Percentiles rank a stretch among this genome's conserved stretches.
These are phyloP conservation scores for Aspergillus proliferans DNA, from an alignment of 2,329 filamentous ascomycete genomes.

Conservation along the genomic window DNA sequence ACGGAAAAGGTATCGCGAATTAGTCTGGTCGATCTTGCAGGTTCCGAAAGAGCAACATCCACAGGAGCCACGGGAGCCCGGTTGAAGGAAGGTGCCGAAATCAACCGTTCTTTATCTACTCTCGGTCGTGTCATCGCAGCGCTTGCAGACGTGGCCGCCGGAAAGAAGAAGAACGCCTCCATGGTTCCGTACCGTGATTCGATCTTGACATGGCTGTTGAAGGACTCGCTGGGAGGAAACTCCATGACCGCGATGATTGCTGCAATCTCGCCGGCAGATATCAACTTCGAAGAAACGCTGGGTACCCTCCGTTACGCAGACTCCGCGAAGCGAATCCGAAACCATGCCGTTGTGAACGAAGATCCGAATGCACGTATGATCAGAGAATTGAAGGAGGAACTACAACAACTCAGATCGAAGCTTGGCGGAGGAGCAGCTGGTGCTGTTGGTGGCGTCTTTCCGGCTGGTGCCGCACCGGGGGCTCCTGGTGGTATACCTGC, in stretches of 20 bases:
- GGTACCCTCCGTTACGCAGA: constrained; percentile 95
- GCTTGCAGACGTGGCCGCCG: constrained; percentile 79
- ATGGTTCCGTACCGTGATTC: constrained; percentile 97
- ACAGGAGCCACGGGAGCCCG: constrained; percentile 93
- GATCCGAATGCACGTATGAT: constrained; percentile 99
- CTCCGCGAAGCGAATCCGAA: constrained; percentile 98
- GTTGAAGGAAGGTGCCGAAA: constrained; percentile 95
- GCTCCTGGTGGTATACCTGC: constrained; percentile 46
- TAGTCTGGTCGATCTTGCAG: constrained; percentile 92
- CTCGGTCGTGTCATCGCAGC: constrained; percentile 96
- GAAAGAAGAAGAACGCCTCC: constrained; percentile 66
- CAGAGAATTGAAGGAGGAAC: constrained; percentile 89
- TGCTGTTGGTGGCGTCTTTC: constrained; percentile 37
- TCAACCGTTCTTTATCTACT: constrained; percentile 94
- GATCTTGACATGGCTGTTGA: constrained; percentile 90
- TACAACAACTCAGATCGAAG: constrained; percentile 79
- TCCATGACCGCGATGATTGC: constrained; percentile 99
- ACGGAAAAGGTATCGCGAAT: constrained; percentile 98
- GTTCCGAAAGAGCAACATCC: constrained; percentile 93
- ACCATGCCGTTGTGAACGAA: constrained; percentile 97
- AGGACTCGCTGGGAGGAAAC: constrained; percentile 95
- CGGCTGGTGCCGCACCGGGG: constrained; percentile 38
- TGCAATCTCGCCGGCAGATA: constrained; percentile 94
- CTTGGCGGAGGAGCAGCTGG: constrained; percentile 55
- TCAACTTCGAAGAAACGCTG: constrained; percentile 97